Conservation (phyloP, 164 flowering plant genomes). For the Nymphaea colorata region DNA sequence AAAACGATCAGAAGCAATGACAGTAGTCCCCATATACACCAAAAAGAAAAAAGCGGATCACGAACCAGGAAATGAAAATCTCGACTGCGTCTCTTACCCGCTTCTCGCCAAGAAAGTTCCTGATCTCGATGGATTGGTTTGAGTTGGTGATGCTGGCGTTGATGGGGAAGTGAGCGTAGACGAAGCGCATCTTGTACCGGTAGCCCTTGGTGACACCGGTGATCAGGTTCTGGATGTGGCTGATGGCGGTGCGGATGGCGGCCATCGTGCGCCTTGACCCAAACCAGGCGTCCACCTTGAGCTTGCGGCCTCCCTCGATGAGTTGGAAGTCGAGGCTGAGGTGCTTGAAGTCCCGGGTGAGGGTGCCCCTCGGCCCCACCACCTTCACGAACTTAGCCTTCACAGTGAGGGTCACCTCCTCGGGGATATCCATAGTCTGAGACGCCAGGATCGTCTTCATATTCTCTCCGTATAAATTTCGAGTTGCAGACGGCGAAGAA, state of each 20-base stretch:
- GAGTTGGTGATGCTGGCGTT: not conserved
- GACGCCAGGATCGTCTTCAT: not conserved
- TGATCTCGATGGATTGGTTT: not conserved
- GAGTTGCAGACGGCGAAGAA: no score
- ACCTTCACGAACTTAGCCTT: not conserved
- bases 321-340: not conserved
- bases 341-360: not conserved
- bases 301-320: not conserved
- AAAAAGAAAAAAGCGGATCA: no score
- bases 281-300: conserved; percentile 1
- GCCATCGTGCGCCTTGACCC: not conserved
- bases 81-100: not conserved
- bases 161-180: not conserved
- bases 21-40: no score
- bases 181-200: not conserved
- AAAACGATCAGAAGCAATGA: no score
- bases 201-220: not conserved
- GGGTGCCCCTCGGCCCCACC: not conserved
- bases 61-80: no score
- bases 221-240: not conserved
- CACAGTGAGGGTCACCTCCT: not conserved
- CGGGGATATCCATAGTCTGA: not conserved
- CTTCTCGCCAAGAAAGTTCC: conserved; percentile 1
- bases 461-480: no score
- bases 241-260: not conserved